Evolutionary conservation across 768 basidiomycete genomes (phyloP).

Genomic region (Filobasidium floriforme): DNA sequence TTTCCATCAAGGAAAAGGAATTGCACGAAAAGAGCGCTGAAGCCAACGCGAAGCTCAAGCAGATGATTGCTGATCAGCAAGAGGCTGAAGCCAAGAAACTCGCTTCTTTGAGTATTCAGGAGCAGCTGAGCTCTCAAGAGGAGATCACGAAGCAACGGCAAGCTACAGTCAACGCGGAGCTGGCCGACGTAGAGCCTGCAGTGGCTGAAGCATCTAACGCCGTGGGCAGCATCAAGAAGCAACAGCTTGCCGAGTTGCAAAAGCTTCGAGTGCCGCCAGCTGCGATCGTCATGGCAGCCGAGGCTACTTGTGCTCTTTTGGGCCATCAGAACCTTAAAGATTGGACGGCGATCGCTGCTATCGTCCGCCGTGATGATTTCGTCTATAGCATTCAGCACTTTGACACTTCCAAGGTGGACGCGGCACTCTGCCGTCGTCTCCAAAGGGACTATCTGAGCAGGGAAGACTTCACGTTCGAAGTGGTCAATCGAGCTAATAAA

Average conservation of each 20-base stretch:
- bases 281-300: conserved; percentile 95
- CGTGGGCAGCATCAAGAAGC: conserved; percentile 92
- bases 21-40: conserved; percentile 87
- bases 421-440: conserved; percentile 77
- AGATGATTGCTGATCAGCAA: conserved; percentile 97
- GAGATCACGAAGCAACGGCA: conserved; percentile 77
- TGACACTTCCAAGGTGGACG: conserved; percentile 90
- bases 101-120: conserved; percentile 91
- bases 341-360: conserved; percentile 91
- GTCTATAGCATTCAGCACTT: conserved; percentile 92
- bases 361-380: conserved; percentile 94
- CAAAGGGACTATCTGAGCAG: conserved; percentile 85
- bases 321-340: conserved; percentile 86
- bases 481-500: conserved; percentile 85
- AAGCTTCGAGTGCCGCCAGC: conserved; percentile 98
- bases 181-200: conserved; percentile 95
- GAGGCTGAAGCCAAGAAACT: conserved; percentile 98
- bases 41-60: conserved; percentile 92
- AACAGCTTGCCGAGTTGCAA: conserved; percentile 92
- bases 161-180: conserved; percentile 82
- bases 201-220: conserved; percentile 89
- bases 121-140: conserved; percentile 85
- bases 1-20: conserved; percentile 86
- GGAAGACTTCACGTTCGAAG: conserved; percentile 88
- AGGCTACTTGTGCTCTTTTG: conserved; percentile 90